Base-by-base conservation (phyloP, 768 basidiomycete species). In the Naganishia vishniacii region DNA sequence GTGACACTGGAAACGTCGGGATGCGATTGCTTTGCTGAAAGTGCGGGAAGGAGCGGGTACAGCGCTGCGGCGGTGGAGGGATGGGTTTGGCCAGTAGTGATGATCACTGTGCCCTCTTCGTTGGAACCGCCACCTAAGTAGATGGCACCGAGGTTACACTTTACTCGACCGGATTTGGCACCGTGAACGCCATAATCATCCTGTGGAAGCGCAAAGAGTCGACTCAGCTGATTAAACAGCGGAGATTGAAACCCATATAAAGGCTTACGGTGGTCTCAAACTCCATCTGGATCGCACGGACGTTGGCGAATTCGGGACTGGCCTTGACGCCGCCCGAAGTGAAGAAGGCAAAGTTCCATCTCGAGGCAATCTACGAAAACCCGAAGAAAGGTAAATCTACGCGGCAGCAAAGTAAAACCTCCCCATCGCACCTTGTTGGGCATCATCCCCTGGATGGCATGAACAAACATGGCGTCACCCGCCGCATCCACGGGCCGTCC, bases 361-460 rank as follows among this genome's bases (percentile, higher is more conserved):
- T 79, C 20, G 89, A 81, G 15, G 95, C 95, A 70, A 95, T 51
- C 75, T 75, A 44, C 2, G 42, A 49, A 18, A n/a, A n/a, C n/a
- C n/a, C 29, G 48, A 25, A 18, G 11, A 34, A 16, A 40, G 16
- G 9, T 13, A 49, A 12, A 4, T 40, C 6, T 18, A 16, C 20
- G 13, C 13, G n/a, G 12, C 45, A 51, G 20, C 34, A 20, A 0
- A 7, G 48, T n/a, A 44, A 44, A 44, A 8, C 9, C n/a, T 44
- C 8, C 37, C 18, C n/a, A 13, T 69, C 74, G 64, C 31, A 78
- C 85, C 62, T 91, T 83, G 78, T 99, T 89, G 51, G 94, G 92
- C 8, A 91, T 84, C 91, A 99, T 94, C 76, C 94, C 95, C 75
- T 98, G 94, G 75, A 98, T 95, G 47, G 94, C 94, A 77, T 94